Percentiles rank a stretch among this genome's conserved stretches.
Conservation (phyloP, 805 yeast species). For the Kockiozyma suomiensis region DNA sequence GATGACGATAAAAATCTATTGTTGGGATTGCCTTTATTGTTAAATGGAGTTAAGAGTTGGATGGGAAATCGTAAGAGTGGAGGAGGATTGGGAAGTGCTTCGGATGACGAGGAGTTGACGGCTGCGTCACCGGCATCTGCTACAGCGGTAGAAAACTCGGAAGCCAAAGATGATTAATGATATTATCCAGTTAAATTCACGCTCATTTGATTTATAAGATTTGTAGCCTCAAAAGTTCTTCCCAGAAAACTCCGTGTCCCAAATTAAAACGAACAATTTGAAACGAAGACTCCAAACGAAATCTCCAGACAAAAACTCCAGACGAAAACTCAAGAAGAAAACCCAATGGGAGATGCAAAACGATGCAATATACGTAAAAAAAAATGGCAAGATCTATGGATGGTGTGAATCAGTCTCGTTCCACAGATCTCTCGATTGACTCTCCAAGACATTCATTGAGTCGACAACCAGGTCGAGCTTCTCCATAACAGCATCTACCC, state of each 20-base stretch:
- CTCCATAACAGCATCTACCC: constrained; percentile 53
- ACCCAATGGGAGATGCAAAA: background rate
- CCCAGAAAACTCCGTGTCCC: too few relatives aligned
- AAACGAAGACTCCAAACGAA: too few relatives aligned
- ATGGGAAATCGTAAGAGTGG: constrained; percentile 20
- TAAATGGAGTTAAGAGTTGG: constrained; percentile 30
- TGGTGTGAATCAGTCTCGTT: constrained; percentile 15
- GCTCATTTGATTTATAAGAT: too few relatives aligned
- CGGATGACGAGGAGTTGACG: constrained; percentile 12
- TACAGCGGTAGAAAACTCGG: background rate
- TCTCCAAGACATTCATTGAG: constrained; percentile 43
- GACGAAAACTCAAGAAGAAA: too few relatives aligned
- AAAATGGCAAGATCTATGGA: background rate
- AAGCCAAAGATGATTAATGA: background rate
- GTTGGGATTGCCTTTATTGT: constrained; percentile 24
- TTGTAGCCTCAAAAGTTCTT: too few relatives aligned
- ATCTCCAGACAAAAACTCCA: too few relatives aligned
- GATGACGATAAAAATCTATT: constrained; percentile 27
- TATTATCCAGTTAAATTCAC: too few relatives aligned
- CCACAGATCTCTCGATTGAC: constrained; percentile 41
- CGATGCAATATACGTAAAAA: background rate
- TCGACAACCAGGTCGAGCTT: constrained; percentile 57
- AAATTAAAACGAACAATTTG: too few relatives aligned
- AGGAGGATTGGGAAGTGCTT: background rate
- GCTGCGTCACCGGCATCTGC: constrained; percentile 15